These are phyloP conservation scores for Phytophthora cactorum DNA, from an alignment of 352 stramenopile species.

Conservation along the genomic window DNA sequence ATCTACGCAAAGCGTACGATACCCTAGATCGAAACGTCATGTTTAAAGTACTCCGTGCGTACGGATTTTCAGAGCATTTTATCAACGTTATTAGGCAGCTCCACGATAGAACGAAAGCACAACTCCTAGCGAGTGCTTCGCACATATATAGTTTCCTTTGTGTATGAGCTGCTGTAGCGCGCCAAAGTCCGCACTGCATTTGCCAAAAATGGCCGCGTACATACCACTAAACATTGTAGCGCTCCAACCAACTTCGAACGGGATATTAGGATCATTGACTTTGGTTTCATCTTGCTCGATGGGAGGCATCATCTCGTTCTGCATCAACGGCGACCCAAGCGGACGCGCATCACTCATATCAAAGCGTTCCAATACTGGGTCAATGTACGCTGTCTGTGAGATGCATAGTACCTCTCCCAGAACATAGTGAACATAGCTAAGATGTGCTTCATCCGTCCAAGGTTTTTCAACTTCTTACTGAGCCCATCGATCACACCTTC, in stretches of 20 bases:
- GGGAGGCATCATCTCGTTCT: constrained; percentile 2
- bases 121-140: neutral
- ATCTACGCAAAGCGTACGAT: neutral
- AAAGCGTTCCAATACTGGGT: neutral
- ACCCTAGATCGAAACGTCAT: neutral
- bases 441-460: constrained; percentile 9
- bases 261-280: neutral
- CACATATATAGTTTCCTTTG: constrained; percentile 1
- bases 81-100: neutral
- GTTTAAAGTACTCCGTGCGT: neutral
- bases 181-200: neutral
- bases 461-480: constrained; percentile 1
- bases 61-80: neutral
- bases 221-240: constrained; percentile 1
- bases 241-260: neutral
- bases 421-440: neutral
- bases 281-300: neutral
- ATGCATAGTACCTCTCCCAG: neutral
- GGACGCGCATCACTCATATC: neutral
- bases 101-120: neutral
- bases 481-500: neutral
- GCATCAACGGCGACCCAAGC: neutral
- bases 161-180: neutral
- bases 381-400: constrained; percentile 11
- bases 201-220: constrained; percentile 2